These are phyloP conservation scores for Fraxinus platypoda DNA, from an alignment of 305 asterid genomes.

Conservation along the genomic window DNA sequence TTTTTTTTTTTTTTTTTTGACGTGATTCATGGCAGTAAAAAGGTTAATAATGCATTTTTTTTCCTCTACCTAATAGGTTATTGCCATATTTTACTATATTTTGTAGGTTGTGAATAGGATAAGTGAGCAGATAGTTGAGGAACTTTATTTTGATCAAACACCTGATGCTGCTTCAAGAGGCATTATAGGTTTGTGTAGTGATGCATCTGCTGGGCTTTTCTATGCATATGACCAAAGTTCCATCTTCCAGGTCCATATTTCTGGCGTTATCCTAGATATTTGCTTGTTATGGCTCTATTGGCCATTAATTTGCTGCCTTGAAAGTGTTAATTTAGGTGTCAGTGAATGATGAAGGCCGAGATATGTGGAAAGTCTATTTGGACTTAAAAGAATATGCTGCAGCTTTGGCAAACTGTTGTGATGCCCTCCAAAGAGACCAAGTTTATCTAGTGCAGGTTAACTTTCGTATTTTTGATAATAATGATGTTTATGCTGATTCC, in stretches of 20 bases:
- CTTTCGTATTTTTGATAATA: background rate
- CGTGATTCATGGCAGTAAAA: background rate
- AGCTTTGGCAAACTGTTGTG: slow-evolving; percentile 88
- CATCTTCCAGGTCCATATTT: slow-evolving; percentile 75
- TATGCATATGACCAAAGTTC: slow-evolving; percentile 92
- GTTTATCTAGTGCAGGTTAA: slow-evolving; percentile 89
- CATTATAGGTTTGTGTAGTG: slow-evolving; percentile 87
- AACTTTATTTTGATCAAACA: slow-evolving; percentile 81
- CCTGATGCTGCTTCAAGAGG: slow-evolving; percentile 79
- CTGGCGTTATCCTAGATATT: slow-evolving; percentile 13
- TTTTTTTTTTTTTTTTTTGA: background rate
- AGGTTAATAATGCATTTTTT: slow-evolving; percentile 5
- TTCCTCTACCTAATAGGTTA: slow-evolving; percentile 4
- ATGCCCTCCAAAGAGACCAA: slow-evolving; percentile 93
- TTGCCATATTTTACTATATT: slow-evolving; percentile 8
- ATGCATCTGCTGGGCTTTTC: slow-evolving; percentile 96
- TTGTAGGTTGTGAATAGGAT: slow-evolving; percentile 89
- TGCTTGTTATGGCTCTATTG: slow-evolving; percentile 18
- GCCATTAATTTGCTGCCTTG: slow-evolving; percentile 20
- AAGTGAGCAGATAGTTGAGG: slow-evolving; percentile 90
- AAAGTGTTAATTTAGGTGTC: slow-evolving; percentile 61
- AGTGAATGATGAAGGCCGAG: slow-evolving; percentile 90
- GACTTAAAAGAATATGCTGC: slow-evolving; percentile 85
- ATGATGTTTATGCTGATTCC: slow-evolving; percentile 23
- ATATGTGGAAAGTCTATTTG: slow-evolving; percentile 98